Percentiles rank a stretch among this genome's conserved stretches.
Conservation (phyloP, 73 alveolate species). For the Tetrahymena thermophila region DNA sequence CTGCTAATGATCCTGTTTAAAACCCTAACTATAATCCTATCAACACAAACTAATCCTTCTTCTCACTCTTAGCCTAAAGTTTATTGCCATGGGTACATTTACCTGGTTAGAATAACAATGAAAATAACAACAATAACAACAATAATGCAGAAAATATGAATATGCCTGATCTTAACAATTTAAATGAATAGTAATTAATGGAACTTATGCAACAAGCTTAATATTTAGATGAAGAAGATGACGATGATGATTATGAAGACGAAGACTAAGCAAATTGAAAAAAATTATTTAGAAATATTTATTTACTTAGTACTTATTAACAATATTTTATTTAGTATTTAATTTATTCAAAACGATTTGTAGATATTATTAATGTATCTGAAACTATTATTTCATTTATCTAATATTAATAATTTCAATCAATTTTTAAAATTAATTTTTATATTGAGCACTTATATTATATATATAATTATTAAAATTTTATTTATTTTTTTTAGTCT, state of each 20-base stretch:
- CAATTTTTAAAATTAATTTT: too few relatives aligned
- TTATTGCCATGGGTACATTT: background rate
- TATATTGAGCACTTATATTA: too few relatives aligned
- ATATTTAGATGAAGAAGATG: background rate
- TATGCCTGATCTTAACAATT: background rate
- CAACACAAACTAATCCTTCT: background rate
- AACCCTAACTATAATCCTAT: background rate
- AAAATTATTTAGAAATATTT: too few relatives aligned
- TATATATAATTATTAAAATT: too few relatives aligned
- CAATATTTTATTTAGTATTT: background rate
- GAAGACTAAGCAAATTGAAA: background rate
- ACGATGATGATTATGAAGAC: background rate
- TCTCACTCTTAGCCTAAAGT: background rate
- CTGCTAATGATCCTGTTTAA: background rate
- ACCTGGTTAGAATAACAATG: background rate
- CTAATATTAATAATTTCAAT: background rate
- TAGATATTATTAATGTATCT: too few relatives aligned
- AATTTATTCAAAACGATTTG: background rate
- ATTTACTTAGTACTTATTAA: too few relatives aligned
- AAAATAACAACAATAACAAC: background rate
- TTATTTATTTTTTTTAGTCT: too few relatives aligned
- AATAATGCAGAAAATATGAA: background rate
- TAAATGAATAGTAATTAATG: background rate
- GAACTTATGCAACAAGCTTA: background rate
- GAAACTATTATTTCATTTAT: background rate